Evolutionary conservation across 2,329 filamentous ascomycete genomes (phyloP).

Genomic region (Verticillium zaregamsianum): DNA sequence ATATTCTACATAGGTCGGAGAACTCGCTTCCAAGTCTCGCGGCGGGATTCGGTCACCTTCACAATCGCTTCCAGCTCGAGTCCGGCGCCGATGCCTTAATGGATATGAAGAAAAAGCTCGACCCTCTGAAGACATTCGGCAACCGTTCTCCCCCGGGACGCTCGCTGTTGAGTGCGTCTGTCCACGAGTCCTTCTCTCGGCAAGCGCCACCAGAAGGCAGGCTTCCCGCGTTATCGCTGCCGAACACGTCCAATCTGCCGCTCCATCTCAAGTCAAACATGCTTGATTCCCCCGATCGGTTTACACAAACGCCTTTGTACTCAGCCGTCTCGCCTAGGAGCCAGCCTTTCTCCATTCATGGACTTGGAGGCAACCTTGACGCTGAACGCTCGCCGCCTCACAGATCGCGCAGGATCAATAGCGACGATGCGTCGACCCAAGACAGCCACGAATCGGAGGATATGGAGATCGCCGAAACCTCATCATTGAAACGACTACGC

Average conservation of each 20-base stretch:
- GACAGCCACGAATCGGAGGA: slow-evolving; percentile 41
- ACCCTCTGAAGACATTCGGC: slow-evolving; percentile 40
- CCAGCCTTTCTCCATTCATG: slow-evolving; percentile 38
- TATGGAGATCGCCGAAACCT: slow-evolving; percentile 47
- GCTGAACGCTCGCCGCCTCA: slow-evolving; percentile 41
- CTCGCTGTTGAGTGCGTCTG: slow-evolving; percentile 37
- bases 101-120: slow-evolving; percentile 52
- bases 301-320: slow-evolving; percentile 40
- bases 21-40: slow-evolving; percentile 30
- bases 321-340: slow-evolving; percentile 43
- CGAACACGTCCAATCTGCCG: slow-evolving; percentile 22
- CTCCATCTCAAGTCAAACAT: slow-evolving; percentile 31
- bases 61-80: slow-evolving; percentile 44
- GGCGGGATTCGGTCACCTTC: slow-evolving; percentile 44
- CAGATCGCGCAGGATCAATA: slow-evolving; percentile 45
- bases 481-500: slow-evolving; percentile 45
- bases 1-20: slow-evolving; percentile 27
- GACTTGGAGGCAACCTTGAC: neutral
- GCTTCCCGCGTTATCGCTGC: slow-evolving; percentile 42
- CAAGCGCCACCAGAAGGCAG: slow-evolving; percentile 33
- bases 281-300: slow-evolving; percentile 39
- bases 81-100: slow-evolving; percentile 44
- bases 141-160: slow-evolving; percentile 38
- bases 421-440: slow-evolving; percentile 44
- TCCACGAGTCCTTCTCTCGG: slow-evolving; percentile 31